Evolutionary conservation across 1,139 yeast species (phyloP).

Genomic region (Nakaseomyces uthaithaninus): DNA sequence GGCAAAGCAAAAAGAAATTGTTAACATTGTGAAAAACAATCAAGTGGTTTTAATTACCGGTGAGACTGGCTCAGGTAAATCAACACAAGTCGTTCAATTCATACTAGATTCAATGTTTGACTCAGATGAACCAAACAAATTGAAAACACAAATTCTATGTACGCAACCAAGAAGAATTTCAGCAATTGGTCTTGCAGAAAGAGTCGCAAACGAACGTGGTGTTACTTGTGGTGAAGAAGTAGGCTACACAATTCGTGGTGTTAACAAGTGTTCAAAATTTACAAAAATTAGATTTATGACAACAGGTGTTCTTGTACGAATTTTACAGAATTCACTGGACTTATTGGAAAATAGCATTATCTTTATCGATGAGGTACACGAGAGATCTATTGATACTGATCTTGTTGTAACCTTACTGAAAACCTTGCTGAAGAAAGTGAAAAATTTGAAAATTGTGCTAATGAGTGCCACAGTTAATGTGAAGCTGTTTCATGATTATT

Average conservation of each 20-base stretch:
- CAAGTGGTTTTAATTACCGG: constrained; percentile 80
- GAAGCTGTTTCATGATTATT: constrained; percentile 58
- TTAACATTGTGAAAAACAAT: constrained; percentile 47
- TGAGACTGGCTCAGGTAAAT: constrained; percentile 95
- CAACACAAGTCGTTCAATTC: constrained; percentile 89
- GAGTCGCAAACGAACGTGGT: constrained; percentile 79
- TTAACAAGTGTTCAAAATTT: constrained; percentile 49
- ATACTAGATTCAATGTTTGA: constrained; percentile 53
- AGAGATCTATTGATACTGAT: constrained; percentile 86
- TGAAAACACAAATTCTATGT: constrained; percentile 59
- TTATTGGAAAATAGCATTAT: constrained; percentile 46
- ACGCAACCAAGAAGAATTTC: constrained; percentile 96
- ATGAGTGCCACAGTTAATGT: constrained; percentile 95
- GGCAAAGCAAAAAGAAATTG: constrained; percentile 51
- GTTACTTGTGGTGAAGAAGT: constrained; percentile 63
- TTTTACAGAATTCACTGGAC: constrained; percentile 49
- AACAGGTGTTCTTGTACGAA: constrained; percentile 82
- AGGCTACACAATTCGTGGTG: constrained; percentile 89
- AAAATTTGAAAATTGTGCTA: constrained; percentile 57
- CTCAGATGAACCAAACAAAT: constrained; percentile 12
- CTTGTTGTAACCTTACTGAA: constrained; percentile 72
- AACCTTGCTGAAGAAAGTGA: constrained; percentile 39
- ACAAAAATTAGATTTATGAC: constrained; percentile 83
- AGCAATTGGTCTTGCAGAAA: constrained; percentile 87
- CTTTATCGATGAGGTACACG: constrained; percentile 93